Evolutionary conservation across 2,329 filamentous ascomycete species (phyloP), one percentile per base, ranked within the genome.

Genomic region (Orbilia brochopaga): DNA sequence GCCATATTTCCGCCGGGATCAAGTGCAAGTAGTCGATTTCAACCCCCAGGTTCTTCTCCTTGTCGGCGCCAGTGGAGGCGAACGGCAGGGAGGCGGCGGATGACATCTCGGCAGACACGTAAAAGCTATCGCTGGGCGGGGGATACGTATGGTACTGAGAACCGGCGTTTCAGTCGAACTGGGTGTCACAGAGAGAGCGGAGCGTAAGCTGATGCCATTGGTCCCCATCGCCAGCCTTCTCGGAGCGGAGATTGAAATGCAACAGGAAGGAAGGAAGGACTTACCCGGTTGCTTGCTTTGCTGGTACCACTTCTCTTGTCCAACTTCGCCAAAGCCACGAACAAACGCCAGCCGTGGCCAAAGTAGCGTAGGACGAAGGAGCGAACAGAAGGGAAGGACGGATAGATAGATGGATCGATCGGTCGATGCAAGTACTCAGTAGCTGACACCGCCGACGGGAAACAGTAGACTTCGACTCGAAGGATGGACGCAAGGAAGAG

Each of bases 1-100:
- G 51, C 66, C 66, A 70, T 63, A 70, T 70, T 44, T 70, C 66
- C 17, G 66, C 66, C 10, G 66, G 66, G 54, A 70, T 64, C 35
- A 70, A n/a, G 30, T 64, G 53, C 53, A 70, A 59, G 19, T 70
- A 70, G 48, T 70, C 59, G 13, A 70, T 57, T 30, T 70, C 66
- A 48, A 53, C 37, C 23, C 57, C 53, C 30, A 30, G 53, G 21
- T 32, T 37, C 58, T 69, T 69, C 35, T 58, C 59, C 51, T 70
- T 70, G 15, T 64, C 66, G 32, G 51, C n/a, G 7, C 44, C 17
- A 23, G 53, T 42, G 37, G 37, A 42, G 37, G 11, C 37, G 37
- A 11, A 30, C 50, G 10, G 23, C 13, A 3, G 8, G 13, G 46
- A 4, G 10, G 11, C 3, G 46, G 19, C 24, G 50, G 50, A 53